These are phyloP conservation scores for Colletotrichum sp. DNA, from an alignment of 2,329 filamentous ascomycete species.

Conservation along the genomic window DNA sequence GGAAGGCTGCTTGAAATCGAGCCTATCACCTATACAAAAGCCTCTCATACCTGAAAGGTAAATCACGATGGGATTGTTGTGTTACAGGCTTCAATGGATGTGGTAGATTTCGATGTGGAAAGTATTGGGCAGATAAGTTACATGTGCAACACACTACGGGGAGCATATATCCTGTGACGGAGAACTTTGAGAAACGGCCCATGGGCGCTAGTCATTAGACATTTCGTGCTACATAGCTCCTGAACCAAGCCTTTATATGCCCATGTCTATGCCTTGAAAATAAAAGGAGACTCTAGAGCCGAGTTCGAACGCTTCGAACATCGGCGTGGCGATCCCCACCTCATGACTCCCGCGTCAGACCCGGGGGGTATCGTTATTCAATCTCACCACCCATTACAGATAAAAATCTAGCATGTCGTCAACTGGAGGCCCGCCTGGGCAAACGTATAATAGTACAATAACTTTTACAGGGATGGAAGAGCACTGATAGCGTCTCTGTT, in stretches of 20 bases:
- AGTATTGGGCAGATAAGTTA: background rate
- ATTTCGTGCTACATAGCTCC: constrained; percentile 1
- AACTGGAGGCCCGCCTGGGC: background rate
- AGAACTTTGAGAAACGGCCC: background rate
- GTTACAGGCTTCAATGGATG: background rate
- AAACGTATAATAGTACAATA: background rate
- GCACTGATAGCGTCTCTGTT: background rate
- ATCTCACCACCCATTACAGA: background rate
- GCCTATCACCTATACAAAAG: background rate
- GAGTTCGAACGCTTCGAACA: background rate
- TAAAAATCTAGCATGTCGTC: background rate
- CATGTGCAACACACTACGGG: background rate
- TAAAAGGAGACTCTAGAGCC: background rate
- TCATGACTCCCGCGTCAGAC: background rate
- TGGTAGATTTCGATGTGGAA: background rate
- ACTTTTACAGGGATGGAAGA: background rate
- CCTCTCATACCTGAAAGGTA: background rate
- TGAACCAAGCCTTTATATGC: constrained; percentile 1
- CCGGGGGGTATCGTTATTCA: constrained; percentile 2
- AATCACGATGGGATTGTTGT: background rate
- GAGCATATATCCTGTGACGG: background rate
- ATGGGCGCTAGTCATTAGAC: background rate
- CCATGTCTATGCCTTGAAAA: background rate
- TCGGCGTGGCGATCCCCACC: background rate
- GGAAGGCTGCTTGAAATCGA: constrained; percentile 10